Percentiles rank a stretch among this genome's conserved stretches.
These are phyloP conservation scores for Lodderomyces elongisporus DNA, from an alignment of 1,139 yeast species.

Conservation along the genomic window DNA sequence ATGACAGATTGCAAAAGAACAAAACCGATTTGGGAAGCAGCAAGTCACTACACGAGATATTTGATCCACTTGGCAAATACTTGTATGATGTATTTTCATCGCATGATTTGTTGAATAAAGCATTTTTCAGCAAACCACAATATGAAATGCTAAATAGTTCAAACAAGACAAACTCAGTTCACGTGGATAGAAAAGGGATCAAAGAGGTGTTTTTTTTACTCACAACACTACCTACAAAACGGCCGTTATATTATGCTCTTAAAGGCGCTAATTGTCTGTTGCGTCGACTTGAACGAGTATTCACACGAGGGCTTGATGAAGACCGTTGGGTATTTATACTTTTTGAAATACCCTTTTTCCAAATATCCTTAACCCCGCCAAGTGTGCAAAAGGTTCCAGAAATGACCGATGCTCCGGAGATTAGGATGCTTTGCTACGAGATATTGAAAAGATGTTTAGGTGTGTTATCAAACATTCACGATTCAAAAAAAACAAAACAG, in stretches of 20 bases:
- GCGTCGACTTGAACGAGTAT: slow-evolving; percentile 34
- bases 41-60: slow-evolving; percentile 30
- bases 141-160: too few relatives aligned
- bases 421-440: slow-evolving; percentile 55
- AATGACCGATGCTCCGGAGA: slow-evolving; percentile 46
- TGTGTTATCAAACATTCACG: slow-evolving; percentile 48
- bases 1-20: slow-evolving; percentile 11
- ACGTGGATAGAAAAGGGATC: too few relatives aligned
- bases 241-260: slow-evolving; percentile 53
- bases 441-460: slow-evolving; percentile 65
- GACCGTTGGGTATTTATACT: slow-evolving; percentile 55
- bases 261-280: slow-evolving; percentile 42
- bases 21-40: slow-evolving; percentile 4
- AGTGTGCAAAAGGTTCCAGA: too few relatives aligned
- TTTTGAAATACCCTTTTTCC: slow-evolving; percentile 58
- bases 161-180: too few relatives aligned
- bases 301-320: slow-evolving; percentile 25
- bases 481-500: slow-evolving; percentile 34
- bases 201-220: slow-evolving; percentile 38
- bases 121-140: slow-evolving; percentile 37
- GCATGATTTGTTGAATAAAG: slow-evolving; percentile 38
- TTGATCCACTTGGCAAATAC: slow-evolving; percentile 47
- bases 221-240: slow-evolving; percentile 49
- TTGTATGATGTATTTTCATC: slow-evolving; percentile 39
- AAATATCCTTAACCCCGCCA: too few relatives aligned